A percentile compares a stretch with the other conserved stretches of the same genome.
Conservation (phyloP, 164 flowering plant genomes). For the Vitis cinerea region DNA sequence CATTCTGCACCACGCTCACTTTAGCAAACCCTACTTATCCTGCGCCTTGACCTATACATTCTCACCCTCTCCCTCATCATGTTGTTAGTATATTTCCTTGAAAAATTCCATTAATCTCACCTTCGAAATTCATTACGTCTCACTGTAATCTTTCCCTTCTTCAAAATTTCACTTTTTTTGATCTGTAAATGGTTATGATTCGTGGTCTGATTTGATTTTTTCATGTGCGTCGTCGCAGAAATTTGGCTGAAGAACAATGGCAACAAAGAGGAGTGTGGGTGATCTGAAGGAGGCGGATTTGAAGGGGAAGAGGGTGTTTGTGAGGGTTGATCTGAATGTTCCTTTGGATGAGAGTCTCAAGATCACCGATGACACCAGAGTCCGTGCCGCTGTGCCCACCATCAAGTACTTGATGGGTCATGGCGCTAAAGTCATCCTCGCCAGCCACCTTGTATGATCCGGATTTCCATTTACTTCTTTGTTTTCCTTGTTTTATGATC, state of each 20-base stretch:
- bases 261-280: conserved; percentile 62
- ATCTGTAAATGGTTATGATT: no score
- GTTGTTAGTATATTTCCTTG: no score
- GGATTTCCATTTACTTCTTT: neutral
- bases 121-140: no score
- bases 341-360: conserved; percentile 64
- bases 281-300: conserved; percentile 53
- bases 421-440: conserved; percentile 62
- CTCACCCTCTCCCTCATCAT: no score
- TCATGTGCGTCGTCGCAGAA: neutral
- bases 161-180: no score
- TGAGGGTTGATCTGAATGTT: conserved; percentile 74
- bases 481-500: neutral
- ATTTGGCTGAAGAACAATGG: conserved; percentile 25
- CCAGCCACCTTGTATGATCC: conserved; percentile 46
- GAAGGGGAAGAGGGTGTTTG: conserved; percentile 73
- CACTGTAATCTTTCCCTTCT: no score
- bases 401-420: conserved; percentile 55
- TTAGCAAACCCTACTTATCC: no score
- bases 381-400: conserved; percentile 74
- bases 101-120: no score
- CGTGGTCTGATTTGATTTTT: neutral
- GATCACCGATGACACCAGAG: conserved; percentile 72
- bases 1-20: no score
- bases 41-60: no score